phyloP scores from a whole-genome alignment of 1,139 yeast genomes.

The Hansenula sp. region DNA sequence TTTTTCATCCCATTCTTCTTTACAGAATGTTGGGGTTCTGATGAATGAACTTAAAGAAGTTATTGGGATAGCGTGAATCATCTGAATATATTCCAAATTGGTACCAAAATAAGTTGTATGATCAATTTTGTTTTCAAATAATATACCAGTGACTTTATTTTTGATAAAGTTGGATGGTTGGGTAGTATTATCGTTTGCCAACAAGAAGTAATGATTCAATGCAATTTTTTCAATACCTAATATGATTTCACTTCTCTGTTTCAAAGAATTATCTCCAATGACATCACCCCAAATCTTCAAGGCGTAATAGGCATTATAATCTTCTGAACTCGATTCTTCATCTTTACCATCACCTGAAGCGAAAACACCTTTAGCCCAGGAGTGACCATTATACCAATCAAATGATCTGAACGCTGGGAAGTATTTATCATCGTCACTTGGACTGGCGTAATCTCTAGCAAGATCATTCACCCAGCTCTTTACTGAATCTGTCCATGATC shows the following conservation, averaged over 20 bases:
- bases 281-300: constrained; percentile 66
- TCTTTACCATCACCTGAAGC: constrained; percentile 76
- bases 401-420: constrained; percentile 77
- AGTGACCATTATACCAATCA: constrained; percentile 77
- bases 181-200: constrained; percentile 39
- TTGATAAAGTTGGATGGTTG: constrained; percentile 52
- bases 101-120: constrained; percentile 89
- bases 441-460: constrained; percentile 70
- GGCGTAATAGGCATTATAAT: constrained; percentile 69
- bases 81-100: constrained; percentile 78
- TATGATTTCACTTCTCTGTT: constrained; percentile 56
- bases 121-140: constrained; percentile 84
- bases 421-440: constrained; percentile 45
- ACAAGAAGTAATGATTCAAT: constrained; percentile 58
- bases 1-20: constrained; percentile 72
- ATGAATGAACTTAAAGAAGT: constrained; percentile 81
- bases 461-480: constrained; percentile 54
- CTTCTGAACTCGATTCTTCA: constrained; percentile 76
- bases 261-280: constrained; percentile 47
- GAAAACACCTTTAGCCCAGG: constrained; percentile 78
- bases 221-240: constrained; percentile 54
- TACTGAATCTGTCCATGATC: constrained; percentile 48
- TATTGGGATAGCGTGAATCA: constrained; percentile 91
- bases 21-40: constrained; percentile 63
- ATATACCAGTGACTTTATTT: constrained; percentile 72